phyloP scores from a whole-genome alignment of 1,284 basidiomycete genomes.

The Leccinum pallidistipes region DNA sequence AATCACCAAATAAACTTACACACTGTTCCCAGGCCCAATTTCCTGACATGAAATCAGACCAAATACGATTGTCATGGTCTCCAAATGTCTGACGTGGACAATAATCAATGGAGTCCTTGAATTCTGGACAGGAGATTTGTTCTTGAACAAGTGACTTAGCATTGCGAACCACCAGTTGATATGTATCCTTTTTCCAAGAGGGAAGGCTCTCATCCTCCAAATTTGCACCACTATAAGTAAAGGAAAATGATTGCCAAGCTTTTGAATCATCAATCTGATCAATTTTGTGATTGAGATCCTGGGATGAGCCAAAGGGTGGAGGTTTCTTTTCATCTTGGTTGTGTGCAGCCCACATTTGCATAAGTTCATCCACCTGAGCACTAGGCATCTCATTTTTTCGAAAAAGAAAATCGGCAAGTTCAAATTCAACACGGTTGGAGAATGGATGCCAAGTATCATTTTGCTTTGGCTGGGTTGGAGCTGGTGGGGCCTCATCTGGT shows the following conservation, averaged over 20 bases:
- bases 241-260: neutral
- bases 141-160: neutral
- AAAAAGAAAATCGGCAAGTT: neutral
- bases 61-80: neutral
- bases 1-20: neutral
- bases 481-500: neutral
- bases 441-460: neutral
- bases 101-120: neutral
- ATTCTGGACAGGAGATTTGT: neutral
- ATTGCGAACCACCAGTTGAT: neutral
- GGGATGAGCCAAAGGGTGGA: neutral
- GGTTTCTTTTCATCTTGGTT: neutral
- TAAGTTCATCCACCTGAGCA: neutral
- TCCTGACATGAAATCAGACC: neutral
- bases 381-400: neutral
- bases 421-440: neutral
- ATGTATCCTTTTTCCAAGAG: neutral
- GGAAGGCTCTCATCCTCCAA: neutral
- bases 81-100: neutral
- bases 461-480: neutral
- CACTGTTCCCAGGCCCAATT: neutral
- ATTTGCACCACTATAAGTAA: neutral
- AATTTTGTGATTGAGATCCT: neutral
- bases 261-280: neutral
- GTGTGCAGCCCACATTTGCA: neutral